Evolutionary conservation across 2,329 filamentous ascomycete species (phyloP).

Genomic region (Cercospora sp.): DNA sequence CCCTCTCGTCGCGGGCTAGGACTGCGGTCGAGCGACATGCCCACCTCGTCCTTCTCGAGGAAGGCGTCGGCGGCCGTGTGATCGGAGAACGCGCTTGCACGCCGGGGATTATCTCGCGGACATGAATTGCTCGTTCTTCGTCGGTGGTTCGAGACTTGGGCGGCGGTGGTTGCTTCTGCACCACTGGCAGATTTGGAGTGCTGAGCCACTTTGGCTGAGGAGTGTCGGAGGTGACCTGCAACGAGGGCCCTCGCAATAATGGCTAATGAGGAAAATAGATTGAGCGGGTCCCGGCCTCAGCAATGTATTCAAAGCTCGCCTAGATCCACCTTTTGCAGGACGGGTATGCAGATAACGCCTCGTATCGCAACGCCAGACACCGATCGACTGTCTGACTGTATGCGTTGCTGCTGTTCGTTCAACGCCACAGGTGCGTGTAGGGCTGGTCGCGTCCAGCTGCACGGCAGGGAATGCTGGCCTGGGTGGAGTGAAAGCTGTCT

Average conservation of each 20-base stretch:
- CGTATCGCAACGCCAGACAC: not conserved
- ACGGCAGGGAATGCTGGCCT: not conserved
- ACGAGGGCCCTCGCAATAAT: constrained; percentile 3
- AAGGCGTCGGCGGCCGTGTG: constrained; percentile 14
- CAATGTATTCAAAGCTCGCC: constrained; percentile 7
- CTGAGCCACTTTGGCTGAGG: constrained; percentile 11
- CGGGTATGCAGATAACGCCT: not conserved
- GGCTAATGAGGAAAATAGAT: constrained; percentile 5
- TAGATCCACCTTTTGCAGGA: not conserved
- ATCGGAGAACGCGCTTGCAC: constrained; percentile 12
- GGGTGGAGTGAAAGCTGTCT: not conserved
- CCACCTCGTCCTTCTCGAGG: constrained; percentile 29
- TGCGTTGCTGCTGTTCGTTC: not conserved
- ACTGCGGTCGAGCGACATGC: constrained; percentile 83
- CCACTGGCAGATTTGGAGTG: constrained; percentile 18
- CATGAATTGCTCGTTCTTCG: constrained; percentile 22
- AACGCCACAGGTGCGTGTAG: not conserved
- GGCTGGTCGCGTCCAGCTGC: not conserved
- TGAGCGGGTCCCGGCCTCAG: constrained; percentile 3
- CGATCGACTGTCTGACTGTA: not conserved
- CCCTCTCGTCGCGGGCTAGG: constrained; percentile 81
- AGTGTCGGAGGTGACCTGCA: constrained; percentile 5
- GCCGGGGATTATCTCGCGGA: constrained; percentile 9
- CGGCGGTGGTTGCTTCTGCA: constrained; percentile 24
- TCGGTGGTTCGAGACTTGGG: constrained; percentile 23